A percentile compares a stretch with the other conserved stretches of the same genome.
phyloP scores from a whole-genome alignment of 2,329 filamentous ascomycete genomes.

The Grosmannia serpens region DNA sequence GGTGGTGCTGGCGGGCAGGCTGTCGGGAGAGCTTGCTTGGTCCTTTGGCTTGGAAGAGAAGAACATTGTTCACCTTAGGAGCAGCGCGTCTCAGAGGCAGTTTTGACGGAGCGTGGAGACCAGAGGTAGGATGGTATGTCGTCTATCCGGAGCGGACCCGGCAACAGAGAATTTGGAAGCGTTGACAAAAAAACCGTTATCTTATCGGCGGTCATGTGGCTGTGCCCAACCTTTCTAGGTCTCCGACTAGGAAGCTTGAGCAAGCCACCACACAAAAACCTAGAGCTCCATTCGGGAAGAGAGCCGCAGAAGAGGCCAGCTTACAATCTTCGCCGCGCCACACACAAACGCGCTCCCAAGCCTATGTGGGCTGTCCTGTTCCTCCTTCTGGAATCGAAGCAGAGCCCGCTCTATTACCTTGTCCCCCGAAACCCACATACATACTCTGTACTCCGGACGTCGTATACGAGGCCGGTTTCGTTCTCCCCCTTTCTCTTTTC shows the following conservation, averaged over 20 bases:
- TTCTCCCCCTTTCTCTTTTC: background rate
- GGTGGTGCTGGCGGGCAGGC: constrained; percentile 1
- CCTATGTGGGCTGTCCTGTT: background rate
- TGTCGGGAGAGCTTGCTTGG: constrained; percentile 3
- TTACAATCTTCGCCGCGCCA: constrained; percentile 9
- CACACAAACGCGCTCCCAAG: constrained; percentile 3
- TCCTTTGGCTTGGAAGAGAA: constrained; percentile 11
- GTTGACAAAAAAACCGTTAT: background rate
- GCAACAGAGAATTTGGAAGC: background rate
- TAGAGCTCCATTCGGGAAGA: background rate
- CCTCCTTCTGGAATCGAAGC: background rate
- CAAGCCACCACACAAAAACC: background rate
- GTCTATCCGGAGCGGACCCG: background rate
- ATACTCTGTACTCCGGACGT: no score
- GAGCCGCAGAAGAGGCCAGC: constrained; percentile 13
- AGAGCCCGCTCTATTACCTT: background rate
- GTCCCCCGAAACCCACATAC: background rate
- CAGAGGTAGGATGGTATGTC: background rate
- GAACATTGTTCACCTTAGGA: constrained; percentile 6
- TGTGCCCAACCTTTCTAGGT: background rate
- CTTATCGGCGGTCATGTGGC: background rate
- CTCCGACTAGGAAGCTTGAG: background rate
- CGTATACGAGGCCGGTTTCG: background rate
- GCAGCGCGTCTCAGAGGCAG: background rate
- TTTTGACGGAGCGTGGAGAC: background rate